Evolutionary conservation across 257 asterid species (phyloP).

Genomic region (Fraxinus excelsior): DNA sequence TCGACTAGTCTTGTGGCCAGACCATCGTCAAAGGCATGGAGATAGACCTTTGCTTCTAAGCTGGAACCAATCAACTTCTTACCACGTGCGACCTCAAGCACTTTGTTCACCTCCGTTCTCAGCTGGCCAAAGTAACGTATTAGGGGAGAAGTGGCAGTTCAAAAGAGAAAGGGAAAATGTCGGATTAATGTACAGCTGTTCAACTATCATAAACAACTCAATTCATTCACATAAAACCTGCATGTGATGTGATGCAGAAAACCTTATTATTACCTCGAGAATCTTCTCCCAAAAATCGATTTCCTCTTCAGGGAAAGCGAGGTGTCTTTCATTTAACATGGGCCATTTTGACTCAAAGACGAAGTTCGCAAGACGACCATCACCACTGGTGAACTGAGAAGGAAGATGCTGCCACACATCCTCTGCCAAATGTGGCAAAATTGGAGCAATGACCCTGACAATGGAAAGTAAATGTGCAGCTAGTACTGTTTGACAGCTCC

Average conservation of each 20-base stretch:
- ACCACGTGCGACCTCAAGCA: slow-evolving; percentile 87
- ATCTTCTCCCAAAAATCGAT: slow-evolving; percentile 77
- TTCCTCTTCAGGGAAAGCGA: slow-evolving; percentile 65
- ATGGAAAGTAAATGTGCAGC: slow-evolving; percentile 73
- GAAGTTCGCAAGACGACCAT: slow-evolving; percentile 58
- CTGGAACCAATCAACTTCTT: slow-evolving; percentile 87
- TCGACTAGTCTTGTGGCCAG: slow-evolving; percentile 52
- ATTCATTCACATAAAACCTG: background rate
- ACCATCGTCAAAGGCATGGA: slow-evolving; percentile 56
- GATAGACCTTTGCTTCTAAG: slow-evolving; percentile 88
- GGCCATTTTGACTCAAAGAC: slow-evolving; percentile 96
- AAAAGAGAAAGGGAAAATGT: background rate
- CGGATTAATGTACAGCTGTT: background rate
- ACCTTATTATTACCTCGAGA: slow-evolving; percentile 67
- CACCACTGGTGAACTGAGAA: slow-evolving; percentile 59
- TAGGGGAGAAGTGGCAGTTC: slow-evolving; percentile 5
- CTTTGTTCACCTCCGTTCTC: slow-evolving; percentile 96
- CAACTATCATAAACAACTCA: background rate
- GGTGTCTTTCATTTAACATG: slow-evolving; percentile 47
- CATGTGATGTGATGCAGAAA: too few relatives aligned
- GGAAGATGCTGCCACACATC: slow-evolving; percentile 98
- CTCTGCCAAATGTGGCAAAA: slow-evolving; percentile 95
- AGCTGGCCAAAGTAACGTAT: slow-evolving; percentile 46
- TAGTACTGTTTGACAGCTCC: slow-evolving; percentile 95
- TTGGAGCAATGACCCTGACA: slow-evolving; percentile 81